Evolutionary conservation across 2,329 filamentous ascomycete species (phyloP).

Genomic region (Phialophora expanda): DNA sequence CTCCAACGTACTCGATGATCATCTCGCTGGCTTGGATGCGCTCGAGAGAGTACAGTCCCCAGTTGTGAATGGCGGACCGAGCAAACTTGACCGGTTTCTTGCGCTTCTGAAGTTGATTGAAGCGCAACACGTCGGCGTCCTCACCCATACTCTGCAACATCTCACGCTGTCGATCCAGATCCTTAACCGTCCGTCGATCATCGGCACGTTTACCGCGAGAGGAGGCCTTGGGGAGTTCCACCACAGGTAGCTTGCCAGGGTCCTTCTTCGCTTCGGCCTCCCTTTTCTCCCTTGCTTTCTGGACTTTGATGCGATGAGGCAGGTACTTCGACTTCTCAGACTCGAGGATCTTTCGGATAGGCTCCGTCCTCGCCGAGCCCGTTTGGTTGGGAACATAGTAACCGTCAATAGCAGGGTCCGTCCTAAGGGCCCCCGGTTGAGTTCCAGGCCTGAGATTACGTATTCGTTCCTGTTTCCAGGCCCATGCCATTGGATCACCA

Average conservation of each 20-base stretch:
- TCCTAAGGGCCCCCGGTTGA: conserved; percentile 42
- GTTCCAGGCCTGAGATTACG: conserved; percentile 69
- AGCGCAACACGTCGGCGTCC: conserved; percentile 82
- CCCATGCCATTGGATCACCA: conserved; percentile 66
- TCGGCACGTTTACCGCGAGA: conserved; percentile 94
- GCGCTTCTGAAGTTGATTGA: conserved; percentile 98
- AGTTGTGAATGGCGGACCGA: conserved; percentile 96
- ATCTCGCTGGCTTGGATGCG: conserved; percentile 97
- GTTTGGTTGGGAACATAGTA: conserved; percentile 85
- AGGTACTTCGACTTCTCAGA: conserved; percentile 98
- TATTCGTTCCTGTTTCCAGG: conserved; percentile 74
- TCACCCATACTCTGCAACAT: conserved; percentile 73
- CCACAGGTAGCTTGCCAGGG: conserved; percentile 71
- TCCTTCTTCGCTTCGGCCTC: conserved; percentile 72
- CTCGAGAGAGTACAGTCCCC: conserved; percentile 97
- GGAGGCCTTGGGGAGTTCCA: conserved; percentile 81
- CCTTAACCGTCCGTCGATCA: conserved; percentile 90
- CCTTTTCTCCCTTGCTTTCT: conserved; percentile 88
- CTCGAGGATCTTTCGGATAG: conserved; percentile 92
- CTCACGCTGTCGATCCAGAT: conserved; percentile 89
- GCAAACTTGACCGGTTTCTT: conserved; percentile 99
- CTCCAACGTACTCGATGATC: conserved; percentile 99
- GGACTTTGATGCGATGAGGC: conserved; percentile 95
- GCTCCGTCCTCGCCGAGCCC: conserved; percentile 88
- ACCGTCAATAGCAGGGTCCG: conserved; percentile 56